These are phyloP conservation scores for Apiospora rasikravindrae DNA, from an alignment of 2,329 filamentous ascomycete species.

Conservation along the genomic window DNA sequence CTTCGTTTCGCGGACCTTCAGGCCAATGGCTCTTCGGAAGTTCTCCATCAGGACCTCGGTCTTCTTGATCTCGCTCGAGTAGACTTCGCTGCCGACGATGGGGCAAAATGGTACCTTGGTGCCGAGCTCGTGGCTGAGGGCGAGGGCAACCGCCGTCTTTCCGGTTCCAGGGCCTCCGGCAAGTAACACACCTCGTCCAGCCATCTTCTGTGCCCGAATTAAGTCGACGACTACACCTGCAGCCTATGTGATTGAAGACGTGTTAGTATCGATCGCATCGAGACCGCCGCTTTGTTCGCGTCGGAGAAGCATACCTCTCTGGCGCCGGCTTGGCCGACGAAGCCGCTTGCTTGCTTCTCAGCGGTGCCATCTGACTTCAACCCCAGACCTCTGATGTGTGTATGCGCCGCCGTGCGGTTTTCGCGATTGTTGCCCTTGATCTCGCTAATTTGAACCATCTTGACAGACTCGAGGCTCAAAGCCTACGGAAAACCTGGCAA, in stretches of 20 bases:
- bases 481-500: background rate
- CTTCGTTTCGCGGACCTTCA: constrained; percentile 97
- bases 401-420: constrained; percentile 94
- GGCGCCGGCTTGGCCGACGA: constrained; percentile 86
- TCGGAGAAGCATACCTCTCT: constrained; percentile 70
- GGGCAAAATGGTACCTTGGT: constrained; percentile 99
- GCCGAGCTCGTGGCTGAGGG: constrained; percentile 94
- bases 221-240: constrained; percentile 95
- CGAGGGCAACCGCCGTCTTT: constrained; percentile 94
- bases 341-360: constrained; percentile 79
- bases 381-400: constrained; percentile 95
- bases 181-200: constrained; percentile 88
- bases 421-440: constrained; percentile 94
- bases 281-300: background rate
- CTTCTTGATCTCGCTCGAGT: constrained; percentile 98
- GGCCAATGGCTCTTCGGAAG: constrained; percentile 92
- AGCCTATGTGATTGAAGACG: constrained; percentile 60
- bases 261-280: constrained; percentile 1
- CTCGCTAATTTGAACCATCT: constrained; percentile 90
- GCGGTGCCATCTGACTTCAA: constrained; percentile 85
- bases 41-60: constrained; percentile 99
- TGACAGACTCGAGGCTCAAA: constrained; percentile 33
- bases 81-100: constrained; percentile 97
- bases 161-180: constrained; percentile 95
- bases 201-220: constrained; percentile 97